A percentile compares a stretch with the other conserved stretches of the same genome.
Evolutionary conservation across 495 filamentous ascomycete genomes (phyloP).

Genomic region (Xylaria curta): DNA sequence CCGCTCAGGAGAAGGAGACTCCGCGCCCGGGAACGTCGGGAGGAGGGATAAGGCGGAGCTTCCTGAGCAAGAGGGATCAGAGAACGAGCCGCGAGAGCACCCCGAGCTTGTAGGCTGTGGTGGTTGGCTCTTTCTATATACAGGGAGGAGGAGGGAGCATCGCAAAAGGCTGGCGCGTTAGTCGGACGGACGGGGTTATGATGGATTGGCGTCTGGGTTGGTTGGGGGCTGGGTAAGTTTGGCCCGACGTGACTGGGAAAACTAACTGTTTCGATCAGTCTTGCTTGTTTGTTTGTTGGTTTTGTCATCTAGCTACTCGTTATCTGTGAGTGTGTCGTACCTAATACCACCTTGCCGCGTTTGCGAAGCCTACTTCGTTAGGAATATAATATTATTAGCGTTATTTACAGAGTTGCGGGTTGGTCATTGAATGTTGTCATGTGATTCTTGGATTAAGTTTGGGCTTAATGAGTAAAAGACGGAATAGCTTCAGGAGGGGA

Average conservation of each 20-base stretch:
- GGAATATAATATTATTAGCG: neutral
- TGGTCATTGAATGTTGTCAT: neutral
- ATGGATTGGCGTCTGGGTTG: constrained; percentile 4
- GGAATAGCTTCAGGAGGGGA: neutral
- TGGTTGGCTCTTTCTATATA: neutral
- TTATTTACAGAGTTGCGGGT: neutral
- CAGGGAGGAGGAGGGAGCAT: neutral
- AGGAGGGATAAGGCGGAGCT: constrained; percentile 56
- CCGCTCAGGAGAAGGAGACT: constrained; percentile 44
- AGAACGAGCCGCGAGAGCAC: constrained; percentile 47
- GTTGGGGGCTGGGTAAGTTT: constrained; percentile 4
- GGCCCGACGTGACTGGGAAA: constrained; percentile 2
- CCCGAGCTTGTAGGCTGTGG: constrained; percentile 30
- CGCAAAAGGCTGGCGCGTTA: neutral
- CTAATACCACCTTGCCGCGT: constrained; percentile 9
- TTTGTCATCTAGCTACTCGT: neutral
- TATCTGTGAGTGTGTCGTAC: neutral
- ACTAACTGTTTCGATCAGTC: neutral
- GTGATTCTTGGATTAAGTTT: neutral
- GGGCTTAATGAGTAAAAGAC: neutral
- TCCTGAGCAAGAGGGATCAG: constrained; percentile 51
- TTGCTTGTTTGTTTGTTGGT: neutral
- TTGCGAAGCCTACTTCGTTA: neutral
- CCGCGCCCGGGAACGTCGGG: constrained; percentile 51
- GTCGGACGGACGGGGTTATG: neutral